Conservation (phyloP, 1,284 basidiomycete species). For the Phylloboletellus chloephorus region DNA sequence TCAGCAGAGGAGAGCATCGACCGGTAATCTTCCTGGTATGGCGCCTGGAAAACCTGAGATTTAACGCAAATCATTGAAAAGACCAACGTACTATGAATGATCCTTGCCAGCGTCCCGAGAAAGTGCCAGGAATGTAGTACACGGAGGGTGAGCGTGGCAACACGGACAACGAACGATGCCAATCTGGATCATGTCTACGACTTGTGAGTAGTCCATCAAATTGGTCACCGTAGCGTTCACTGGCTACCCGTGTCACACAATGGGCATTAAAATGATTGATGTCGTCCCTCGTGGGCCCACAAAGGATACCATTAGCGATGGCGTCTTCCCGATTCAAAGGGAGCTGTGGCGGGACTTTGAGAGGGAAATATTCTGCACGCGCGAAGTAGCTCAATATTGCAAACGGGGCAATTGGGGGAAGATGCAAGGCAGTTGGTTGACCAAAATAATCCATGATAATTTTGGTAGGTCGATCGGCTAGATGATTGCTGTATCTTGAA, state of each 20-base stretch:
- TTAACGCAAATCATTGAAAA: not conserved
- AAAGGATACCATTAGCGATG: conserved; percentile 21
- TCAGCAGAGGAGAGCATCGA: conserved; percentile 31
- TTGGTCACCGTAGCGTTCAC: conserved; percentile 16
- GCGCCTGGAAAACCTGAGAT: conserved; percentile 30
- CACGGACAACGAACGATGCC: conserved; percentile 24
- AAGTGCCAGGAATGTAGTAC: conserved; percentile 37
- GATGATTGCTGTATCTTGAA: conserved; percentile 18
- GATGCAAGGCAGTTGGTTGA: conserved; percentile 23
- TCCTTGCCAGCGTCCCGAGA: conserved; percentile 45
- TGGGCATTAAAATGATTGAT: conserved; percentile 38
- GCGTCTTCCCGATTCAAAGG: conserved; percentile 24
- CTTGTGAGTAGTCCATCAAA: conserved; percentile 28
- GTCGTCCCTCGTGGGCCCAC: conserved; percentile 42
- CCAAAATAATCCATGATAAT: conserved; percentile 41
- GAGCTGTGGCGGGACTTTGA: conserved; percentile 37
- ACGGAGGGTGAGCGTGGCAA: conserved; percentile 4
- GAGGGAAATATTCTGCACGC: conserved; percentile 34
- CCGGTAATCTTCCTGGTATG: conserved; percentile 33
- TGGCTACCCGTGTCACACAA: conserved; percentile 36
- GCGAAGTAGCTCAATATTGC: conserved; percentile 44
- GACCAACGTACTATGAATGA: conserved; percentile 37
- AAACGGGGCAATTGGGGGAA: conserved; percentile 42
- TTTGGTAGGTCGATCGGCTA: conserved; percentile 25
- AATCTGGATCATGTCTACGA: conserved; percentile 30